These are phyloP conservation scores for Pythium brassicae DNA, from an alignment of 352 stramenopile species.

Conservation along the genomic window DNA sequence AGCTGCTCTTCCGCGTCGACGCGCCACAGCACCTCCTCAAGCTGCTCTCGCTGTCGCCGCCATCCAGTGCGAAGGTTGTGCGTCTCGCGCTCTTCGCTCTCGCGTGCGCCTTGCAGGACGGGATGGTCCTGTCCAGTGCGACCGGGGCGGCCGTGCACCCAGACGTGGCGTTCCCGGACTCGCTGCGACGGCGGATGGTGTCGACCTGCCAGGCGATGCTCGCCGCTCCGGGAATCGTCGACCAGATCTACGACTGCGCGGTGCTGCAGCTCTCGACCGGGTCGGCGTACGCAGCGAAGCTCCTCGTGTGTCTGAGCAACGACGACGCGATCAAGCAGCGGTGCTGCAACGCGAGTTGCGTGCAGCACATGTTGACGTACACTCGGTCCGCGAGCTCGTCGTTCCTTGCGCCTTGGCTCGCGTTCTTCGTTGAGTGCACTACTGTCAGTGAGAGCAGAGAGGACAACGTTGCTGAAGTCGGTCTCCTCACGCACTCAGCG, in stretches of 20 bases:
- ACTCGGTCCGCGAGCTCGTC: conserved; percentile 21
- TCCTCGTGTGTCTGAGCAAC: conserved; percentile 27
- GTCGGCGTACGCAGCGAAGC: conserved; percentile 35
- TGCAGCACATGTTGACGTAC: conserved; percentile 28
- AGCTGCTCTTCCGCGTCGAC: conserved; percentile 48
- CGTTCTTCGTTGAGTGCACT: conserved; percentile 33
- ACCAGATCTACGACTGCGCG: conserved; percentile 22
- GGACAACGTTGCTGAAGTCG: background rate
- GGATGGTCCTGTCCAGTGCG: conserved; percentile 14
- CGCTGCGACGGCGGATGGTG: conserved; percentile 18
- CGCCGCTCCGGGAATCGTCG: conserved; percentile 8
- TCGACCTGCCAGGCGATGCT: conserved; percentile 16
- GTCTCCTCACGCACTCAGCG: background rate
- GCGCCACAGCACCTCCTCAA: conserved; percentile 42
- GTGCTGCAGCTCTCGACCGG: conserved; percentile 13
- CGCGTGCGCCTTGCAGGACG: conserved; percentile 26
- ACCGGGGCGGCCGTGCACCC: conserved; percentile 10
- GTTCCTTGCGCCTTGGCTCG: conserved; percentile 30
- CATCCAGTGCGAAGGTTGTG: conserved; percentile 28
- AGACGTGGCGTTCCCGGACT: conserved; percentile 1
- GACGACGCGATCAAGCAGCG: conserved; percentile 17
- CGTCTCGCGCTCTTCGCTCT: conserved; percentile 49
- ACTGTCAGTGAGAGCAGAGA: background rate
- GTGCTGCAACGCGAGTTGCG: conserved; percentile 20
- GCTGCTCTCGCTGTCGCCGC: conserved; percentile 20